Conservation (phyloP, 306 rosid species). For the Malus domestica region ASM211411v1 NC_041805.1:6693001-6693500, state of each 20-base stretch:
- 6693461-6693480: neutral
- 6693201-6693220: slow-evolving; percentile 45
- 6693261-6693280: slow-evolving; percentile 56
- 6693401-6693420: slow-evolving; percentile 35
- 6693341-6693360: slow-evolving; percentile 94
- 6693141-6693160: slow-evolving; percentile 92
- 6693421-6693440: neutral
- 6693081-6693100: slow-evolving; percentile 21
- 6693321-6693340: slow-evolving; percentile 75
- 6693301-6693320: slow-evolving; percentile 64
- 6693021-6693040: slow-evolving; percentile 31
- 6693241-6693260: slow-evolving; percentile 65
- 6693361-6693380: slow-evolving; percentile 92
- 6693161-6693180: slow-evolving; percentile 70
- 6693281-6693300: slow-evolving; percentile 59
- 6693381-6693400: slow-evolving; percentile 99
- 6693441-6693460: slow-evolving; percentile 3
- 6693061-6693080: slow-evolving; percentile 50
- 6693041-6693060: slow-evolving; percentile 23
- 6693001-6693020: slow-evolving; percentile 30
- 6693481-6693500: slow-evolving; percentile 61
- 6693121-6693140: slow-evolving; percentile 49
- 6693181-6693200: slow-evolving; percentile 72
- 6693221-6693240: slow-evolving; percentile 29
- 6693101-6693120: slow-evolving; percentile 31